Conservation (phyloP, 495 filamentous ascomycete species). For the Lentithecium fluviatile region DNA sequence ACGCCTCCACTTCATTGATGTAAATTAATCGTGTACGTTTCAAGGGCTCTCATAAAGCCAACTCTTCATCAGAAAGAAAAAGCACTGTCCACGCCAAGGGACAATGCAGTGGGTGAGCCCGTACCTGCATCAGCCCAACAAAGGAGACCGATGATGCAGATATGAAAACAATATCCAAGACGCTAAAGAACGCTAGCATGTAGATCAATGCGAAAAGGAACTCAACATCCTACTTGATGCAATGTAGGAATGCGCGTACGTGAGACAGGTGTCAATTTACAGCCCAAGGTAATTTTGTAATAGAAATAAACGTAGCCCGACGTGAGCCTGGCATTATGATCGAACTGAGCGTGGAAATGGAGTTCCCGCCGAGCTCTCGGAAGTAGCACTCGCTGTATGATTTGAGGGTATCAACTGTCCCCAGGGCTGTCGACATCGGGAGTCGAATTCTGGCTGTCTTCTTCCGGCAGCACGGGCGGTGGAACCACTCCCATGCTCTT, state of each 20-base stretch:
- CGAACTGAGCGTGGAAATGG: too few species aligned
- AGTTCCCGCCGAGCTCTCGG: too few species aligned
- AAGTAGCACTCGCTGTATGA: too few species aligned
- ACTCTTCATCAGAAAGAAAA: background rate
- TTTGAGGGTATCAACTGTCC: background rate
- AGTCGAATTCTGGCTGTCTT: slow-evolving; percentile 3
- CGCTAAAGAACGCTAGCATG: slow-evolving; percentile 1
- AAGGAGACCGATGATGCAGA: background rate
- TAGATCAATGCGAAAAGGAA: too few species aligned
- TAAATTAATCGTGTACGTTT: slow-evolving; percentile 14
- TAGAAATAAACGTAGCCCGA: background rate
- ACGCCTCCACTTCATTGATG: too few species aligned
- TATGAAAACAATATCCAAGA: background rate
- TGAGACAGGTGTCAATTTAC: slow-evolving; percentile 5
- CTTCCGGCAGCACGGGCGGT: slow-evolving; percentile 22
- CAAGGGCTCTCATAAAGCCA: background rate
- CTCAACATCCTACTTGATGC: slow-evolving; percentile 1
- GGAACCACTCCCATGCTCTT: slow-evolving; percentile 26
- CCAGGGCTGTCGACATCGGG: background rate
- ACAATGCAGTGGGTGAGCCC: slow-evolving; percentile 1
- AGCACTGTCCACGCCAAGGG: background rate
- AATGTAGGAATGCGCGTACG: background rate
- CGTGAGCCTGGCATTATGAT: too few species aligned
- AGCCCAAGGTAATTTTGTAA: background rate
- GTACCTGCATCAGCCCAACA: background rate